Base-by-base conservation (phyloP, 2,329 filamentous ascomycete species). In the Cercospora janseana region DNA sequence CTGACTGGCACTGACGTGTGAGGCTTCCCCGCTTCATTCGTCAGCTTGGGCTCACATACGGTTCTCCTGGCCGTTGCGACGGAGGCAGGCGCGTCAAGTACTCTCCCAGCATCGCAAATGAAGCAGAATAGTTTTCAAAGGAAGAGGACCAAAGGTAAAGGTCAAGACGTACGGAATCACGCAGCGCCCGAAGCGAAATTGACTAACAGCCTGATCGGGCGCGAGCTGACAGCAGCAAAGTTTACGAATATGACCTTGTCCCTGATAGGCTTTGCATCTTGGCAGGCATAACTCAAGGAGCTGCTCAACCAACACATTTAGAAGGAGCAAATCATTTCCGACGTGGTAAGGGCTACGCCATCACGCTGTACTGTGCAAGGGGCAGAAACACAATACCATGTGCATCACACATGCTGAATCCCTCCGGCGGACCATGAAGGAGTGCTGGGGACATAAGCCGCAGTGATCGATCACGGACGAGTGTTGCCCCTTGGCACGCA, bases 221-320 rank as follows among this genome's bases (percentile, higher is more conserved):
- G 6, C 24, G 16, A 29, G 41, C 41, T 44, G 26, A 44, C 18
- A 13, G 10, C 9, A 44, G 15, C 32, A 37, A 10, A 29, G 44
- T 46, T 37, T 12, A 18, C 3, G 1, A 4, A 13, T 27, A 5
- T 21, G 7, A 40, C 32, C 44, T 31, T 32, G 13, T 47, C 44
- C 44, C 28, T 47, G 44, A 35, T 18, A 21, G 40, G 15, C 16
- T 38, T 26, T 26, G 3, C 23, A 38, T 9, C 12, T 47, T 47
- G 44, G 32, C 32, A 47, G 44, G 44, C 13, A 47, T 24, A 28
- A 16, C 15, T 20, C 34, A 13, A 46, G 31, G 31, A 37, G 23
- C 35, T 13, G 9, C 15, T 12, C 35, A 24, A 38, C 24, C 32
- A 37, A 37, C 32, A 40, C 23, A 38, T 13, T 18, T n/a, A 27